Evolutionary conservation across 192 early-diverging fungal species (phyloP), one percentile per base, ranked within the genome.

Genomic region (Entomortierella chlamydospora): DNA sequence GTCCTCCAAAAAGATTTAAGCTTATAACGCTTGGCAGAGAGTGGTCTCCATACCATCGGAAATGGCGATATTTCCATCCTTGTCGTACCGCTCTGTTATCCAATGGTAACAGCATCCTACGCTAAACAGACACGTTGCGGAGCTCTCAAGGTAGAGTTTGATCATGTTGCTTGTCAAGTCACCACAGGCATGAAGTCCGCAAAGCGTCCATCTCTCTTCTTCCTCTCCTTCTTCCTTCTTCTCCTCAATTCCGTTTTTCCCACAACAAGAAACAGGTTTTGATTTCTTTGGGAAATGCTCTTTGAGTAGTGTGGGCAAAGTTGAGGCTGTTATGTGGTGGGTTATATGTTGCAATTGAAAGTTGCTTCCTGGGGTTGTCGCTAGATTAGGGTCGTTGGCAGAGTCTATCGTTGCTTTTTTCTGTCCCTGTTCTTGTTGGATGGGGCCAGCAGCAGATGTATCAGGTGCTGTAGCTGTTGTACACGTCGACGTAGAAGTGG

Each of bases 71-170:
- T 70, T 69, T n/a, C 74, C 74, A 2, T 69, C 74, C 26, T 52
- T 68, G 39, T 78, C 67, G 20, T 64, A 78, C 26, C 61, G 60
- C 50, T 94, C 92, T 0, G 93, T 85, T 18, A 96, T 82, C 68
- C 83, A 85, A 81, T 97, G 93, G 73, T 97, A 96, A 81, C 95
- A 97, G 85, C 95, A 95, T 12, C 92, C 91, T 13, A 94, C 93
- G 51, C 86, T 84, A 17, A 90, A 91, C 39, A 94, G 70, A 17
- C 83, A 82, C 12, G 77, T 82, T 11, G 89, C 86, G 9, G 83
- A 74, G 33, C 84, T 85, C 59, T 89, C 85, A 3, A 86, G 83
- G 73, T 90, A 95, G 25, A 88, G 68, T 45, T 87, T 83, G 11
- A 96, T 84, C 66, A 94, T 89, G 1, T 89, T 88, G 47, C 90